These are phyloP conservation scores for Oryza longistaminata DNA, from an alignment of 176 grass and related monocot genomes.

Conservation along the genomic window DNA sequence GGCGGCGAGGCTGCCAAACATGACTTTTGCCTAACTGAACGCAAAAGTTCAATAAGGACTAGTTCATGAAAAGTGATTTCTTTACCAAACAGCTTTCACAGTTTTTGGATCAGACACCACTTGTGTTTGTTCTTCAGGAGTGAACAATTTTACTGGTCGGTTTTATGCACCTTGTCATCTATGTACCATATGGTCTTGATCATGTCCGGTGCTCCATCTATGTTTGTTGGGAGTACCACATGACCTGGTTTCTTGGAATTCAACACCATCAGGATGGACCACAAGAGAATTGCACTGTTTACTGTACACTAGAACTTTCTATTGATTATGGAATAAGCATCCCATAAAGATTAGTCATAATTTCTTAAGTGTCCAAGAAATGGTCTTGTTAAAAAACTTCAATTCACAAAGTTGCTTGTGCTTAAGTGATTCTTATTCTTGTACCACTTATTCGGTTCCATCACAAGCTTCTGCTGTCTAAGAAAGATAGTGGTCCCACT, in stretches of 20 bases:
- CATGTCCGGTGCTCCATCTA: background rate
- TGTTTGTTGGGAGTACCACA: too few species aligned
- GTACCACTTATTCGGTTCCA: constrained; percentile 41
- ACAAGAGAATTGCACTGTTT: background rate
- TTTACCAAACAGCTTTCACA: background rate
- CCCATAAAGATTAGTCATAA: constrained; percentile 3
- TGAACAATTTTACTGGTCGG: constrained; percentile 10
- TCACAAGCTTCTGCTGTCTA: constrained; percentile 10
- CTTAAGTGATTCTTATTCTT: constrained; percentile 37
- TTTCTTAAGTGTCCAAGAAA: constrained; percentile 16
- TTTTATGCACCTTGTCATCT: background rate
- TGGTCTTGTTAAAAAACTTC: background rate
- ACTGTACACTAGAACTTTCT: background rate
- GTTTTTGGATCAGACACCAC: background rate
- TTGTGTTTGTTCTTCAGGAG: background rate
- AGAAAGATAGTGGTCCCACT: background rate
- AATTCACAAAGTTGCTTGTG: constrained; percentile 22
- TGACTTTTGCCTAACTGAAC: background rate
- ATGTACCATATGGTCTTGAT: background rate
- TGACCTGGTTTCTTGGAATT: background rate
- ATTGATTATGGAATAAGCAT: constrained; percentile 1
- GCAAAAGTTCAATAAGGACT: background rate
- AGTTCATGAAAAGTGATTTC: background rate
- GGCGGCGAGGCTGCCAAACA: background rate
- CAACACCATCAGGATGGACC: background rate